Evolutionary conservation across 2,329 filamentous ascomycete species (phyloP).

Genomic region (Alternaria tenuissima): DNA sequence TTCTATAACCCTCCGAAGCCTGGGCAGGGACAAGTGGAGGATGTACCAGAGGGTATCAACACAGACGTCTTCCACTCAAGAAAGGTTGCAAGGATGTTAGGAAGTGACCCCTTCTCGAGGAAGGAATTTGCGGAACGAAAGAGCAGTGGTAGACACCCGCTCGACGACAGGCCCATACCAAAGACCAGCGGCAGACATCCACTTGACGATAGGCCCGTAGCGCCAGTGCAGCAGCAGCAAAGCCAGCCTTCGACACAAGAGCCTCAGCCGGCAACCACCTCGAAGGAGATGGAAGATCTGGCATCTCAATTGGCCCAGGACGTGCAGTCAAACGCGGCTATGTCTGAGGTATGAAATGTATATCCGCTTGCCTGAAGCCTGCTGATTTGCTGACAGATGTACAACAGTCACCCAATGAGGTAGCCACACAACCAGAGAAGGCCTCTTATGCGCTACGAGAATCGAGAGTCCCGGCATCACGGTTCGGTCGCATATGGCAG

Average conservation of each 20-base stretch:
- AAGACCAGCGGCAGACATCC: conserved; percentile 15
- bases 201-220: conserved; percentile 19
- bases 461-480: conserved; percentile 87
- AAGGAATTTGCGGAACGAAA: conserved; percentile 48
- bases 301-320: conserved; percentile 59
- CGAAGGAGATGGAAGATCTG: conserved; percentile 55
- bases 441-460: conserved; percentile 77
- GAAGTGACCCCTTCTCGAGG: conserved; percentile 53
- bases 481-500: conserved; percentile 90
- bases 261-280: conserved; percentile 24
- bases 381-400: conserved; percentile 59
- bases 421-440: conserved; percentile 39
- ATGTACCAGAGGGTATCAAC: conserved; percentile 66
- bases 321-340: conserved; percentile 41
- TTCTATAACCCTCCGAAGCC: conserved; percentile 50
- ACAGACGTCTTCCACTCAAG: conserved; percentile 69
- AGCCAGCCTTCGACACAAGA: conserved; percentile 20
- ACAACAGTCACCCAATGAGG: conserved; percentile 44
- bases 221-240: conserved; percentile 15
- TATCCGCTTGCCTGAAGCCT: conserved; percentile 22
- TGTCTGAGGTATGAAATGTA: conserved; percentile 35
- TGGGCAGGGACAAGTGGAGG: conserved; percentile 40
- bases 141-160: conserved; percentile 22
- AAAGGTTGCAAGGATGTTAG: conserved; percentile 64
- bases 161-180: conserved; percentile 17